Evolutionary conservation across 2,329 filamentous ascomycete species (phyloP).

Genomic region (Calonectria montana): DNA sequence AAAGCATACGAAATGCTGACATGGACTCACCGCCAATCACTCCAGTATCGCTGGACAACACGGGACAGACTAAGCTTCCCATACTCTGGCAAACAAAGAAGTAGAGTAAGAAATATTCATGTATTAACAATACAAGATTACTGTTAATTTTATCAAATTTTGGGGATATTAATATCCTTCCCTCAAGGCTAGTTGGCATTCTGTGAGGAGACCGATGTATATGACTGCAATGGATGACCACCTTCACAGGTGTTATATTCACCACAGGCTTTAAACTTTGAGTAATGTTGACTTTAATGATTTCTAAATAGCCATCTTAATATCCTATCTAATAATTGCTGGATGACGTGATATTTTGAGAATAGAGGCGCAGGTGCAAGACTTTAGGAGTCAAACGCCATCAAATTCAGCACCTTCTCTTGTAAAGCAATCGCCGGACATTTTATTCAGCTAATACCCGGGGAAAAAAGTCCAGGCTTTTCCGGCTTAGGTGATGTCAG

Average conservation of each 20-base stretch:
- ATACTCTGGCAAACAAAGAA: not conserved
- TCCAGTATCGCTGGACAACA: too few relatives aligned
- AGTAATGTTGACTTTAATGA: not conserved
- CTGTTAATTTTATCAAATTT: too few relatives aligned
- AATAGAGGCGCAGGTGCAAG: not conserved
- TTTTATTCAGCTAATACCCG: not conserved
- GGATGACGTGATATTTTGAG: too few relatives aligned
- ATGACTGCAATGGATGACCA: not conserved
- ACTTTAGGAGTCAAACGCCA: not conserved
- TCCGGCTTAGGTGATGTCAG: not conserved
- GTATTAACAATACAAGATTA: too few relatives aligned
- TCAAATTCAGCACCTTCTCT: not conserved
- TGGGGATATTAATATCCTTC: too few relatives aligned
- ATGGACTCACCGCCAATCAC: not conserved
- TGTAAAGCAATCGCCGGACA: not conserved
- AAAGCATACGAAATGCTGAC: not conserved
- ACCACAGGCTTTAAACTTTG: not conserved
- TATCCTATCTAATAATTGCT: too few relatives aligned
- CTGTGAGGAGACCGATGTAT: not conserved
- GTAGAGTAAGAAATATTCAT: not conserved
- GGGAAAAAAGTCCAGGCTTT: too few relatives aligned
- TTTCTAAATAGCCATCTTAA: not conserved
- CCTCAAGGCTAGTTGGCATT: too few relatives aligned
- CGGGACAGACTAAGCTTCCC: not conserved
- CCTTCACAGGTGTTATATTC: not conserved